Conservation (phyloP, 768 basidiomycete species). For the Atractiella rhizophila region DNA sequence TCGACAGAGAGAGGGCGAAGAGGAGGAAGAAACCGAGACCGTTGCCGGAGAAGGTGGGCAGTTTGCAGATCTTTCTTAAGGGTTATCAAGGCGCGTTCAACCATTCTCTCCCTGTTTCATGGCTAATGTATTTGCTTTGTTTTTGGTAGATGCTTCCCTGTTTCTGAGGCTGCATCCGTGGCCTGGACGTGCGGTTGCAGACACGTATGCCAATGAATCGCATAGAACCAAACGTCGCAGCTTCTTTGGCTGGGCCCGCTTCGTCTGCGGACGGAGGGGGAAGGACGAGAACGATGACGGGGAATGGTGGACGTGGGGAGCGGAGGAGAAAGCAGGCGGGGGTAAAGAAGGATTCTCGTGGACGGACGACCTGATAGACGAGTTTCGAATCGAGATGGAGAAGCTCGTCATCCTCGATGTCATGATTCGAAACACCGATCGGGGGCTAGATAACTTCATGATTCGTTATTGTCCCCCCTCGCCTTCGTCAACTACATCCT, state of each 20-base stretch:
- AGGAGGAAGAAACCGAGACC: conserved; percentile 46
- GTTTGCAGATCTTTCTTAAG: conserved; percentile 66
- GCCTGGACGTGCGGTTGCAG: conserved; percentile 29
- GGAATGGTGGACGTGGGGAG: conserved; percentile 23
- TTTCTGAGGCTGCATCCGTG: conserved; percentile 65
- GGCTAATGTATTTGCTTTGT: not conserved
- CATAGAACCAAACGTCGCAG: not conserved
- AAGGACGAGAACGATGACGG: conserved; percentile 39
- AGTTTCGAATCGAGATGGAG: conserved; percentile 66
- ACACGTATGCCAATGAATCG: not conserved
- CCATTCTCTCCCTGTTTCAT: not conserved
- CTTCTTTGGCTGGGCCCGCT: not conserved
- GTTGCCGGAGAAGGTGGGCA: conserved; percentile 67
- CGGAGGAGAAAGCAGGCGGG: conserved; percentile 14
- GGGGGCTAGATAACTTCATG: conserved; percentile 54
- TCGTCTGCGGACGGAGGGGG: conserved; percentile 16
- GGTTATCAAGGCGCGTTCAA: conserved; percentile 40
- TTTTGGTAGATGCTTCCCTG: conserved; percentile 45
- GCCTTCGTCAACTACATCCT: not conserved
- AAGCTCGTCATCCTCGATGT: conserved; percentile 79
- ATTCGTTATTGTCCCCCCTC: not conserved
- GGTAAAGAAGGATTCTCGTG: conserved; percentile 35
- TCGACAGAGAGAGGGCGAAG: conserved; percentile 33
- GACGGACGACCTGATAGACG: conserved; percentile 49
- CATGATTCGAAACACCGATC: conserved; percentile 77